Conservation (phyloP, 306 rosid species). For the Parietaria judaica region DNA sequence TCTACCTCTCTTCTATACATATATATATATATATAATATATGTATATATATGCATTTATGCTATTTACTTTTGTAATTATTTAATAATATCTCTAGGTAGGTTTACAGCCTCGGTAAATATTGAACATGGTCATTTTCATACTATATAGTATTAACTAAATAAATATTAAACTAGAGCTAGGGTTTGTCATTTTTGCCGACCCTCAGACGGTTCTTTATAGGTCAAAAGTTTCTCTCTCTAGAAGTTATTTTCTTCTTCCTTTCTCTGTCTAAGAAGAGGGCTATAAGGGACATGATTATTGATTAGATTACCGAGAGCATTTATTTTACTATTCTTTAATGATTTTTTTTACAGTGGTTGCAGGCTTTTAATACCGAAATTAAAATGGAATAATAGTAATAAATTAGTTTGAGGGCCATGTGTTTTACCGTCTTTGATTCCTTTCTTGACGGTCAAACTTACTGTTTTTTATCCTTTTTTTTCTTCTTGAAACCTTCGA, state of each 20-base stretch:
- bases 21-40: neutral
- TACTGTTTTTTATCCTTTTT: slow-evolving; percentile 31
- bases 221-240: slow-evolving; percentile 31
- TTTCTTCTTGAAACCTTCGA: slow-evolving; percentile 42
- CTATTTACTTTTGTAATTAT: neutral
- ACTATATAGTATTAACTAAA: neutral
- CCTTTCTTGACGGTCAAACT: slow-evolving; percentile 81
- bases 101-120: slow-evolving; percentile 8
- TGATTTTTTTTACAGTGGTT: slow-evolving; percentile 32
- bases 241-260: slow-evolving; percentile 1
- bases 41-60: too few relatives aligned
- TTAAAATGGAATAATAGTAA: slow-evolving; percentile 1
- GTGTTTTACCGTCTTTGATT: slow-evolving; percentile 82
- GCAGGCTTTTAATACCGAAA: slow-evolving; percentile 33
- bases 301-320: slow-evolving; percentile 37
- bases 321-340: slow-evolving; percentile 13
- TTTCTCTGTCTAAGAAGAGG: slow-evolving; percentile 28
- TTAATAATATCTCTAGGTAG: neutral
- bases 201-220: slow-evolving; percentile 13
- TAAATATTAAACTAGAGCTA: slow-evolving; percentile 1
- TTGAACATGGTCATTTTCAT: neutral
- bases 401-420: slow-evolving; percentile 38
- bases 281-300: slow-evolving; percentile 19
- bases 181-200: slow-evolving; percentile 21
- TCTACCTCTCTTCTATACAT: too few relatives aligned